Evolutionary conservation across 176 grass and related monocot genomes (phyloP), one percentile per base, ranked within the genome.

Genomic region (Juncus inflexus): DNA sequence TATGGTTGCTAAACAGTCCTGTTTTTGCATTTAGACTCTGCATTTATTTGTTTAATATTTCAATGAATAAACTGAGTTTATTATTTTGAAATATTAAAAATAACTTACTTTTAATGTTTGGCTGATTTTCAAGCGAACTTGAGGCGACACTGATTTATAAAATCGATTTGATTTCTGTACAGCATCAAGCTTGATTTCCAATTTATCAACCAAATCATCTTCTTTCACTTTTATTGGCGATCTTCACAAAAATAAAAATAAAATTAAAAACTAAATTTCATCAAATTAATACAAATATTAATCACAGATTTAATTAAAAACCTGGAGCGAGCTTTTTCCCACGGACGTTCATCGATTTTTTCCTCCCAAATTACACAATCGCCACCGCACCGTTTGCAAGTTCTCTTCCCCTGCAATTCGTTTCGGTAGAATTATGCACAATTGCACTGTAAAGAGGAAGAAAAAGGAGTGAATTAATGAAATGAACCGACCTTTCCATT

Each of bases 1-100:
- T 86, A 56, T 50, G 84, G 38, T 91, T 91, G 62, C 77, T 91
- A 81, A 97, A 97, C 64, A 97, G 65, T 83, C 92, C 87, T 79
- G 92, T 97, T 91, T 89, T 88, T 76, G 88, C 87, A 97, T 97
- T 97, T 62, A 91, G 84, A 87, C 84, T 97, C 92, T 97, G 85
- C 74, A 91, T 79, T 84, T 84, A 45, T 53, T 47, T 3, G 53
- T 28, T 28, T 10, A 19, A 7, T n/a, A 65, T 36, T 51, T 42
- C 35, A 66, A 11, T 68, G 39, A 65, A 47, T 43, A 64, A 3
- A 47, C 56, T 66, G 40, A 60, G 52, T 47, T 19, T 16, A 78
- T 58, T 11, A 72, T 37, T 9, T 63, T 57, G 39, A 58, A 37
- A 60, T 52, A 43, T 57, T 35, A 11, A 58, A 53, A 66, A 53